Conservation (phyloP, 345 rosid species). For the Bruguiera sexangula region DNA sequence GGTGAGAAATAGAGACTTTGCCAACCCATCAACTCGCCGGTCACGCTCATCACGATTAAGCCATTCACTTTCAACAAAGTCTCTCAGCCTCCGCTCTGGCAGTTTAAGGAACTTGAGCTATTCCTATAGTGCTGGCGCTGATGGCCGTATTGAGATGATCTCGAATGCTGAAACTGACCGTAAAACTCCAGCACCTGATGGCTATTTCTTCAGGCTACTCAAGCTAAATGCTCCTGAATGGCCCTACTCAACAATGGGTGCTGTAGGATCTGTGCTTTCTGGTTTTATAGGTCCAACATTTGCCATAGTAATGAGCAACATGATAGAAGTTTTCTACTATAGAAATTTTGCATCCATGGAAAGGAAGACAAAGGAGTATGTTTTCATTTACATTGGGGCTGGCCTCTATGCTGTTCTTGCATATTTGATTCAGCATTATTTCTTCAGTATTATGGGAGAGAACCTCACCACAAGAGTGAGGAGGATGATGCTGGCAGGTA, state of each 20-base stretch:
- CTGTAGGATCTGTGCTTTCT: constrained; percentile 80
- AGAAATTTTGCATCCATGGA: constrained; percentile 80
- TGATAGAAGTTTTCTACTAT: constrained; percentile 97
- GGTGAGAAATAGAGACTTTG: constrained; percentile 81
- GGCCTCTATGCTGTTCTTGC: constrained; percentile 91
- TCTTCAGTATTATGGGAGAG: constrained; percentile 99
- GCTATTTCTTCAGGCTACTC: constrained; percentile 84
- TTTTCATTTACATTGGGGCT: constrained; percentile 90
- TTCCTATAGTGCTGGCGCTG: constrained; percentile 95
- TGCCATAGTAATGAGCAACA: constrained; percentile 91
- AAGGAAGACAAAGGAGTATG: constrained; percentile 86
- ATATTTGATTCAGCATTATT: constrained; percentile 94
- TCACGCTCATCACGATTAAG: constrained; percentile 86
- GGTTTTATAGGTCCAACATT: constrained; percentile 94
- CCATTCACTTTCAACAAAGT: constrained; percentile 86
- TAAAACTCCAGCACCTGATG: constrained; percentile 79
- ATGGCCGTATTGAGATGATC: constrained; percentile 93
- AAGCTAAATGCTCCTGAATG: constrained; percentile 94
- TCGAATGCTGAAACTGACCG: constrained; percentile 92
- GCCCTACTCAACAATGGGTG: constrained; percentile 99
- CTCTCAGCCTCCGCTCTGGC: constrained; percentile 92
- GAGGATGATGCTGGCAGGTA: constrained; percentile 98
- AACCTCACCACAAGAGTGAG: constrained; percentile 95
- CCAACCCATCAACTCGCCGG: constrained; percentile 85
- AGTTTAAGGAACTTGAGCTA: constrained; percentile 95